phyloP scores from a whole-genome alignment of 2,329 filamentous ascomycete genomes.

The Xylaria digitata region DNA sequence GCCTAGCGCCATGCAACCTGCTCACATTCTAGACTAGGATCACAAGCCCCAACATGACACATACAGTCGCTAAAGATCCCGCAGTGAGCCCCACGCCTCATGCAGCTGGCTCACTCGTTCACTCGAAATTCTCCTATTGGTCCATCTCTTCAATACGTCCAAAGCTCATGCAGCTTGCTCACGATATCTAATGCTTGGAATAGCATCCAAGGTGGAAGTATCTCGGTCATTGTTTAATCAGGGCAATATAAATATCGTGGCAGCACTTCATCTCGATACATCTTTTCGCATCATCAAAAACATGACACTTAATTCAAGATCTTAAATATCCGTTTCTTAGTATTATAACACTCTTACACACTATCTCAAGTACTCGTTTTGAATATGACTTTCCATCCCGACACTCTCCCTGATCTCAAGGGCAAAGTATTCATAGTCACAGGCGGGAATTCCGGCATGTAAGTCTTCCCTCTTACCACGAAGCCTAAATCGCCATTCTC shows the following conservation, averaged over 20 bases:
- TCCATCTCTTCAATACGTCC: slow-evolving; percentile 24
- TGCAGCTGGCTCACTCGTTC: slow-evolving; percentile 46
- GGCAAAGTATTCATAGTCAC: slow-evolving; percentile 59
- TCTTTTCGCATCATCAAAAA: slow-evolving; percentile 38
- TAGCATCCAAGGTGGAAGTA: slow-evolving; percentile 10
- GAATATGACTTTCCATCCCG: slow-evolving; percentile 54
- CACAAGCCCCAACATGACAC: not conserved
- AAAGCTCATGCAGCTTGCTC: slow-evolving; percentile 44
- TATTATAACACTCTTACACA: slow-evolving; percentile 35
- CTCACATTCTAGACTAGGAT: slow-evolving; percentile 46
- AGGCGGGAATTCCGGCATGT: slow-evolving; percentile 60
- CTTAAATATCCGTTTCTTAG: slow-evolving; percentile 23
- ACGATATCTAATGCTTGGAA: slow-evolving; percentile 41
- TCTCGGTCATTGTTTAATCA: not conserved
- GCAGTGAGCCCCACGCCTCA: slow-evolving; percentile 26
- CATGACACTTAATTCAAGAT: slow-evolving; percentile 37
- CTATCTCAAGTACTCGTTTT: slow-evolving; percentile 33
- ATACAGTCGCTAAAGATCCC: no score
- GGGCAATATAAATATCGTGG: slow-evolving; percentile 23
- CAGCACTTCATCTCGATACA: slow-evolving; percentile 34
- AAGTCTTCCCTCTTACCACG: slow-evolving; percentile 41
- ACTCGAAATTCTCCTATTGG: slow-evolving; percentile 37
- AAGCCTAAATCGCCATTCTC: slow-evolving; percentile 30
- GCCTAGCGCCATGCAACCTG: slow-evolving; percentile 53
- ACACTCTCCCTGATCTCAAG: slow-evolving; percentile 56